These are phyloP conservation scores for Rhodotorula sp. DNA, from an alignment of 1,284 basidiomycete species.

Conservation along the genomic window DNA sequence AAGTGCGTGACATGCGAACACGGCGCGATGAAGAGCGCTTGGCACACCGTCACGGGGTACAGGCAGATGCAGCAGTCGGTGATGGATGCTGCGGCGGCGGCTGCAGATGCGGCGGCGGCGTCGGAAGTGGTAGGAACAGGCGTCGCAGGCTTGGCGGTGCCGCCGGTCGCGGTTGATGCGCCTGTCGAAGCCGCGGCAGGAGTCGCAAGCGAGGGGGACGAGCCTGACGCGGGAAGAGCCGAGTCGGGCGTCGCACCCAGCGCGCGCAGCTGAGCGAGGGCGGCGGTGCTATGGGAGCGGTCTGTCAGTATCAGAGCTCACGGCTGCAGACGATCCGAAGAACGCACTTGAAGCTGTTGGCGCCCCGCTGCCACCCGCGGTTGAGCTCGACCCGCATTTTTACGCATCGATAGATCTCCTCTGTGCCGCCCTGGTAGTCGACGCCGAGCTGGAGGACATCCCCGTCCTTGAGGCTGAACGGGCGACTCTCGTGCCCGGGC, in stretches of 20 bases:
- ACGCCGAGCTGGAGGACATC: constrained; percentile 95
- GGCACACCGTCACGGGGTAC: constrained; percentile 89
- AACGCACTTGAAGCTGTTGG: constrained; percentile 93
- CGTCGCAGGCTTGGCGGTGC: constrained; percentile 34
- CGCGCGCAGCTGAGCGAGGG: constrained; percentile 75
- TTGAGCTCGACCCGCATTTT: constrained; percentile 90
- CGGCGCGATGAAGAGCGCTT: constrained; percentile 89
- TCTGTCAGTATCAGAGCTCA: neutral
- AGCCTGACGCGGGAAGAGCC: constrained; percentile 27
- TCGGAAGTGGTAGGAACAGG: neutral
- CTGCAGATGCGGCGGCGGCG: constrained; percentile 23
- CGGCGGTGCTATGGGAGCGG: constrained; percentile 61
- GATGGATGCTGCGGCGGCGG: constrained; percentile 54
- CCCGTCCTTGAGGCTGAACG: constrained; percentile 84
- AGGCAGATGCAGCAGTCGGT: constrained; percentile 95
- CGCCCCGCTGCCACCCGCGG: constrained; percentile 77
- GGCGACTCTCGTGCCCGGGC: constrained; percentile 76
- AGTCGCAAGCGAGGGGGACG: neutral
- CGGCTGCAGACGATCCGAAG: neutral
- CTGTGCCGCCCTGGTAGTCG: constrained; percentile 95
- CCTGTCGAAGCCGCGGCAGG: constrained; percentile 12
- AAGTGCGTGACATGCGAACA: constrained; percentile 84
- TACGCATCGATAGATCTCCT: constrained; percentile 97
- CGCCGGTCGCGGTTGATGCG: constrained; percentile 46
- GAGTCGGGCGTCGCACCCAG: constrained; percentile 56